phyloP scores from a whole-genome alignment of 2,329 filamentous ascomycete species.

The Aspergillus fructus region DNA sequence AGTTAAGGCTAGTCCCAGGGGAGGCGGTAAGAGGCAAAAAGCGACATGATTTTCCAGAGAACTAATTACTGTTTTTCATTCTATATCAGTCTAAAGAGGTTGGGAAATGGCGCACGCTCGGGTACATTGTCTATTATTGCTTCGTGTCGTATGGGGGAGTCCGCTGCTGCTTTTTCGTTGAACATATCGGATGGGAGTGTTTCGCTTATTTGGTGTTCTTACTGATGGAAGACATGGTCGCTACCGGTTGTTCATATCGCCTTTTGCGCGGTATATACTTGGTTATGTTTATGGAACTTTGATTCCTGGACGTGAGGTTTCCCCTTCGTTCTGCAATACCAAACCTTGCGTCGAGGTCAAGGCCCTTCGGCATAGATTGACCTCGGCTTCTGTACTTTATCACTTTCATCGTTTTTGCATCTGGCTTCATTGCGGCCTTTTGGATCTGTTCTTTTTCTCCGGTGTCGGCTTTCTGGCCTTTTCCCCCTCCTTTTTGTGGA shows the following conservation, averaged over 20 bases:
- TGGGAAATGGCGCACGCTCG: slow-evolving; percentile 31
- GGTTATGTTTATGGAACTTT: slow-evolving; percentile 4
- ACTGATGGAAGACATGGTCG: slow-evolving; percentile 13
- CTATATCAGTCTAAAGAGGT: slow-evolving; percentile 23
- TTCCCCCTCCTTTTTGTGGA: slow-evolving; percentile 6
- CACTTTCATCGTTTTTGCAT: slow-evolving; percentile 24
- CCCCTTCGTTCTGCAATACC: background rate
- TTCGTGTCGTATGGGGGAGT: slow-evolving; percentile 10
- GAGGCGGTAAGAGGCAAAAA: slow-evolving; percentile 49
- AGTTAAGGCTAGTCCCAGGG: slow-evolving; percentile 49
- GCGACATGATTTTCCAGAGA: slow-evolving; percentile 31
- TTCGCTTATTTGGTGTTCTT: slow-evolving; percentile 16
- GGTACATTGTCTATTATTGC: slow-evolving; percentile 26
- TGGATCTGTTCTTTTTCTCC: background rate
- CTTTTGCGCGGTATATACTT: background rate
- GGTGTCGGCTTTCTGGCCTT: slow-evolving; percentile 10
- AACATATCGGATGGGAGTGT: slow-evolving; percentile 24
- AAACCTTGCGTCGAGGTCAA: slow-evolving; percentile 8
- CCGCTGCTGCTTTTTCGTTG: slow-evolving; percentile 10
- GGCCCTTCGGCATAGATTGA: slow-evolving; percentile 12
- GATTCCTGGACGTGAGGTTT: slow-evolving; percentile 1
- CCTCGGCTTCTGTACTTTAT: slow-evolving; percentile 32
- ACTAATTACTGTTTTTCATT: slow-evolving; percentile 13
- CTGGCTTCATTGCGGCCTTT: background rate
- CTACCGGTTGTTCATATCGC: slow-evolving; percentile 1